Evolutionary conservation across 306 rosid species (phyloP).

Genomic region (Vicia sativa): DNA sequence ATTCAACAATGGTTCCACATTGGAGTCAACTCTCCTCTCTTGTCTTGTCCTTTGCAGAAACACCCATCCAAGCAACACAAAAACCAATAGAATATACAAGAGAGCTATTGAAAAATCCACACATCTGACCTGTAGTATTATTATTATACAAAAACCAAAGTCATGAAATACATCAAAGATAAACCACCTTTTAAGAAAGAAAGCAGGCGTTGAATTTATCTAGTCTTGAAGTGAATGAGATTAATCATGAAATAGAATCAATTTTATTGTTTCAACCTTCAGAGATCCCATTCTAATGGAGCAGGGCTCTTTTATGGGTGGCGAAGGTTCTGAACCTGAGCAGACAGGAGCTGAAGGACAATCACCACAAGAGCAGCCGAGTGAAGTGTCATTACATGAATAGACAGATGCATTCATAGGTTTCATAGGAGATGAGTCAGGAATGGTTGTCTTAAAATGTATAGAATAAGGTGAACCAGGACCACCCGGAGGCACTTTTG

Average conservation of each 20-base stretch:
- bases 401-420: conserved; percentile 82
- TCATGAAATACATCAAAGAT: conserved; percentile 30
- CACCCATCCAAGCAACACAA: conserved; percentile 75
- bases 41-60: conserved; percentile 59
- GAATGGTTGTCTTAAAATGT: conserved; percentile 56
- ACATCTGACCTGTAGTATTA: conserved; percentile 67
- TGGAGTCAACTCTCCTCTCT: conserved; percentile 51
- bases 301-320: conserved; percentile 66
- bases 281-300: conserved; percentile 66
- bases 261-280: conserved; percentile 56
- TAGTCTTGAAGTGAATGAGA: conserved; percentile 26
- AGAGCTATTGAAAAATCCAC: conserved; percentile 74
- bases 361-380: conserved; percentile 98
- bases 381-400: conserved; percentile 84
- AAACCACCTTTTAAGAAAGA: conserved; percentile 25
- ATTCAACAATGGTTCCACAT: conserved; percentile 68
- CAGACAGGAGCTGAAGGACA: conserved; percentile 84
- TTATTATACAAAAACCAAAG: conserved; percentile 36
- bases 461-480: conserved; percentile 97
- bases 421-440: conserved; percentile 62
- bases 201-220: background rate
- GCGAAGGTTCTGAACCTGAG: conserved; percentile 71
- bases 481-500: conserved; percentile 67
- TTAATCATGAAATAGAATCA: conserved; percentile 23
- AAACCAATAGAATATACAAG: conserved; percentile 63